Conservation (phyloP, 192 early-diverging fungal species). For the Pecoramyces ruminantium region DNA sequence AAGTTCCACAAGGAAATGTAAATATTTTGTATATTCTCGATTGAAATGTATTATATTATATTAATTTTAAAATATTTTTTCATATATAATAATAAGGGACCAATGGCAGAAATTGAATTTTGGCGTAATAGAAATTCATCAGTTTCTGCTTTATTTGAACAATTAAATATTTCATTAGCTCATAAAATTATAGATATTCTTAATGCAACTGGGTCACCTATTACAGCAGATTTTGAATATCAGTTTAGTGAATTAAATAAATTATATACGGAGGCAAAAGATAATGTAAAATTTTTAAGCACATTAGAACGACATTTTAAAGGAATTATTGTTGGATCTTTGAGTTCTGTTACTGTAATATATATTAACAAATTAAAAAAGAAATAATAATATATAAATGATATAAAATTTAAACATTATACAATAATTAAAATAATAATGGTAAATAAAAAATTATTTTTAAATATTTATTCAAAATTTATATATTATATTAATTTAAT, state of each 20-base stretch:
- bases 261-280: slow-evolving; percentile 41
- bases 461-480: not conserved
- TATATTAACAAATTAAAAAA: not conserved
- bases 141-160: slow-evolving; percentile 34
- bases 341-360: slow-evolving; percentile 21
- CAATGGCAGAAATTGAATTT: slow-evolving; percentile 41
- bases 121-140: slow-evolving; percentile 38
- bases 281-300: slow-evolving; percentile 46
- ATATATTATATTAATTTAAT: not conserved
- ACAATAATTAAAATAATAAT: no score
- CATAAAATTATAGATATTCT: slow-evolving; percentile 31
- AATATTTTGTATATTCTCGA: not conserved
- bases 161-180: slow-evolving; percentile 36
- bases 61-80: not conserved
- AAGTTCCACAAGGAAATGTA: not conserved
- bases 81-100: slow-evolving; percentile 14
- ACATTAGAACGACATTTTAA: slow-evolving; percentile 48
- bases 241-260: slow-evolving; percentile 36
- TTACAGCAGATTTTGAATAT: slow-evolving; percentile 28
- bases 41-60: not conserved
- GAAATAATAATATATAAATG: not conserved
- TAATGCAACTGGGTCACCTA: slow-evolving; percentile 14
- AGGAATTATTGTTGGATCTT: slow-evolving; percentile 30
- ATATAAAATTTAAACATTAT: not conserved
- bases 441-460: not conserved